Evolutionary conservation across 2,329 filamentous ascomycete genomes (phyloP).

Genomic region (Pestalotiopsis fici): DNA sequence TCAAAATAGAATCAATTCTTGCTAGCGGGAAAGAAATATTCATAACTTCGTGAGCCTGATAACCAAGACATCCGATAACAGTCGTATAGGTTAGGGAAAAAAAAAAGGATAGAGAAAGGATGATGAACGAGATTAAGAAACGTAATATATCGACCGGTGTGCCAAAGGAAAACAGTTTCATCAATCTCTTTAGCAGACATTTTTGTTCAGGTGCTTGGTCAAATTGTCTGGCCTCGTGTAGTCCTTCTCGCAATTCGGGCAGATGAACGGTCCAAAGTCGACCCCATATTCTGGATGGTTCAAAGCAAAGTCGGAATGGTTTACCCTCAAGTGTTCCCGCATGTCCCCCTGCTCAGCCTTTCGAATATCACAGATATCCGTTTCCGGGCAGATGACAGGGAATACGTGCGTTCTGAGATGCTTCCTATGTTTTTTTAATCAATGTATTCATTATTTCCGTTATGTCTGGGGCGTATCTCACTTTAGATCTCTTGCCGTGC

Average conservation of each 20-base stretch:
- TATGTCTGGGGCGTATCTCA: background rate
- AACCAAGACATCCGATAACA: background rate
- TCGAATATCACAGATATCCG: background rate
- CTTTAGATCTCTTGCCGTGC: background rate
- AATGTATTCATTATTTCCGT: background rate
- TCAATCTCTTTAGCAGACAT: background rate
- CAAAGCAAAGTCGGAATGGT: background rate
- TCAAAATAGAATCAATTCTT: background rate
- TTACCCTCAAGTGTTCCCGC: background rate
- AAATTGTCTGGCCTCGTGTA: slow-evolving; percentile 5
- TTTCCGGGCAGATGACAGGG: slow-evolving; percentile 11
- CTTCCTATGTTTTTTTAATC: background rate
- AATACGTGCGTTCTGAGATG: slow-evolving; percentile 1
- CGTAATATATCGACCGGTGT: too few species aligned
- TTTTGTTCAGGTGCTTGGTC: background rate
- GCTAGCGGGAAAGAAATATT: background rate
- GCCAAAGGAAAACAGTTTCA: background rate
- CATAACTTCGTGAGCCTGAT: background rate
- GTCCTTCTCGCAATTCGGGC: background rate
- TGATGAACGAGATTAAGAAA: background rate
- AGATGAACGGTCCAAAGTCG: background rate
- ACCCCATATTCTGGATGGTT: background rate
- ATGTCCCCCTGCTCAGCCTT: slow-evolving; percentile 4
- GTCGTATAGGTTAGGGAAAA: background rate
- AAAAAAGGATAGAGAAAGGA: background rate